Evolutionary conservation across 2,329 filamentous ascomycete species (phyloP).

Genomic region (Cladosporium sp.): DNA sequence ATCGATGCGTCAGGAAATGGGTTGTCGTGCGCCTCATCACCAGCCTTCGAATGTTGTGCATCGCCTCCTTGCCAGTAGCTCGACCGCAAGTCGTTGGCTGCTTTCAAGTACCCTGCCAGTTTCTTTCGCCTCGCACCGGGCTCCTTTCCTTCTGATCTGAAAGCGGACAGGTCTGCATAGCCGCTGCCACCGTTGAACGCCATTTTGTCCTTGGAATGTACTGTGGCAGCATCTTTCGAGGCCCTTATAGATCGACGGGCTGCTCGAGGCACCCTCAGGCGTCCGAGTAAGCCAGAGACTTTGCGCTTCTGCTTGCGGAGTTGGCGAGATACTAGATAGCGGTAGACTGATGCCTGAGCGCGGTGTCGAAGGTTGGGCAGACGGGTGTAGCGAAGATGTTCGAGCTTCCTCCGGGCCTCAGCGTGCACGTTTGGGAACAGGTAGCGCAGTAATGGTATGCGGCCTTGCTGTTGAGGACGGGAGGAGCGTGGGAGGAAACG

Average conservation of each 20-base stretch:
- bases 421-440: slow-evolving; percentile 64
- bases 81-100: slow-evolving; percentile 68
- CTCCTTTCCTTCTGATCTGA: slow-evolving; percentile 45
- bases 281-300: slow-evolving; percentile 39
- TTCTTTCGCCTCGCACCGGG: slow-evolving; percentile 72
- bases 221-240: slow-evolving; percentile 33
- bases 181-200: slow-evolving; percentile 23
- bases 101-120: slow-evolving; percentile 68
- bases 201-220: slow-evolving; percentile 25
- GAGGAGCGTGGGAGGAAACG: slow-evolving; percentile 18
- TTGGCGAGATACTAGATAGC: slow-evolving; percentile 31
- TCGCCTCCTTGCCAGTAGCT: slow-evolving; percentile 45
- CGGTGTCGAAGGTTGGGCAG: slow-evolving; percentile 66
- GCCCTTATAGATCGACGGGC: slow-evolving; percentile 16
- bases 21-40: slow-evolving; percentile 58
- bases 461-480: slow-evolving; percentile 14
- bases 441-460: slow-evolving; percentile 52
- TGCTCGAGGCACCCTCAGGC: slow-evolving; percentile 9
- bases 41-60: slow-evolving; percentile 42
- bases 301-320: slow-evolving; percentile 36
- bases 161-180: slow-evolving; percentile 20
- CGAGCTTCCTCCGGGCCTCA: slow-evolving; percentile 62
- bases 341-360: slow-evolving; percentile 71
- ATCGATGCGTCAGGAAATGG: slow-evolving; percentile 84
- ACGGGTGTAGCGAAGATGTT: slow-evolving; percentile 69